Evolutionary conservation across 306 rosid genomes (phyloP), one percentile per base, ranked within the genome.

Genomic region (Cicer arietinum): DNA sequence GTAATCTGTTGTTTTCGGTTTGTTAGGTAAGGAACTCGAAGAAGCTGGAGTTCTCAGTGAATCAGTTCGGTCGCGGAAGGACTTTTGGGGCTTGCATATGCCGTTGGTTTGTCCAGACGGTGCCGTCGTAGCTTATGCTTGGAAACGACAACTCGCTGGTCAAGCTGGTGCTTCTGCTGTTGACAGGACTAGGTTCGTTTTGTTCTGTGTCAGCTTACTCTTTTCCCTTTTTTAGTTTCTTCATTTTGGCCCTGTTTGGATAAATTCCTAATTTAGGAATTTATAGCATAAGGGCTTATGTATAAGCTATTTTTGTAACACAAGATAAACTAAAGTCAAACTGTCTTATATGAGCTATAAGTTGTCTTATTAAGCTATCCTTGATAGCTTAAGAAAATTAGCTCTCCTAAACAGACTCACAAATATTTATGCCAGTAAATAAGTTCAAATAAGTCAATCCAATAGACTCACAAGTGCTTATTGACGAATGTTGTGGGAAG

Each of bases 161-260:
- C 98, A 93, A 82, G 96, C 98, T 2, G 95, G 96, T 16, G 98
- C 95, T 0, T 93, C 96, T 1, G 96, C 98, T 0, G 96, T 93
- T 43, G 98, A 93, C 67, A 67, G 97, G 70, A 89, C 97, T 41
- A 88, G 95, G 98, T 93, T 78, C 20, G 63, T 77, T 79, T 56
- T 16, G 14, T 73, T 77, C 35, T 42, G 12, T 64, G 12, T 45
- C 43, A n/a, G 64, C 20, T 43, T 58, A 74, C 10, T 54, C 22
- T 20, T 54, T 8, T 59, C 3, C 43, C 12, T 61, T 61, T 6
- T 10, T 8, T 16, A 10, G 20, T 11, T 66, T 6, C 40, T 71
- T 52, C 64, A 43, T 35, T 46, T 30, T 57, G 37, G 5, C 37
- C 37, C 1, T 30, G 6, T 30, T 30, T 30, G 37, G 37, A 4